Evolutionary conservation across 208 protist genomes (phyloP).

Genomic region (Acanthamoeba royreba): DNA sequence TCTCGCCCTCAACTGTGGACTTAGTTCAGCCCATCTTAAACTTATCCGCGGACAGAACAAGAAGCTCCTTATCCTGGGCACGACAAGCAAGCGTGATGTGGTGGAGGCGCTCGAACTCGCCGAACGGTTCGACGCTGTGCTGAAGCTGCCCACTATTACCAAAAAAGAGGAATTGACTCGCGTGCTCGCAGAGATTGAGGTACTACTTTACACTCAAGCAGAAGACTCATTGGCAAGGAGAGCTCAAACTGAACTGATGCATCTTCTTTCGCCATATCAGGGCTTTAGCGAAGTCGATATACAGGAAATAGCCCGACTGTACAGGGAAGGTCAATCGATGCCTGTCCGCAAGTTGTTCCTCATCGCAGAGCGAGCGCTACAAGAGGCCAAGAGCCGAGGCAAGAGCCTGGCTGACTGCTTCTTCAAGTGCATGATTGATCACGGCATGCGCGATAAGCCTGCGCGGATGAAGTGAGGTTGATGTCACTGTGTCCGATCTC

Average conservation of each 20-base stretch:
- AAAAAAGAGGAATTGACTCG: constrained; percentile 19
- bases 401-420: background rate
- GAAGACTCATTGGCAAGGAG: background rate
- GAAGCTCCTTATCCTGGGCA: constrained; percentile 94
- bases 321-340: background rate
- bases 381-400: background rate
- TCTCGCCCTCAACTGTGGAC: background rate
- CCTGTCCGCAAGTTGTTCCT: background rate
- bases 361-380: background rate
- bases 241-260: background rate
- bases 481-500: no score
- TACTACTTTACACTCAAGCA: background rate
- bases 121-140: constrained; percentile 78
- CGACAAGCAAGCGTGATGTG: constrained; percentile 86
- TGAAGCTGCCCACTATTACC: constrained; percentile 41
- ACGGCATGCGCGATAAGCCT: no score
- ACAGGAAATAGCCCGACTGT: background rate
- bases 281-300: background rate
- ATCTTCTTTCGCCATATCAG: background rate
- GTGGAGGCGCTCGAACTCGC: constrained; percentile 90
- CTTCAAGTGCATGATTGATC: background rate
- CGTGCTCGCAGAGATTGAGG: constrained; percentile 34
- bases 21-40: background rate
- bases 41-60: constrained; percentile 68
- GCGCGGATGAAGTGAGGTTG: no score